Evolutionary conservation across 148 eudicot genomes (phyloP), one percentile per base, ranked within the genome.

Genomic region (Linanthus parryae): DNA sequence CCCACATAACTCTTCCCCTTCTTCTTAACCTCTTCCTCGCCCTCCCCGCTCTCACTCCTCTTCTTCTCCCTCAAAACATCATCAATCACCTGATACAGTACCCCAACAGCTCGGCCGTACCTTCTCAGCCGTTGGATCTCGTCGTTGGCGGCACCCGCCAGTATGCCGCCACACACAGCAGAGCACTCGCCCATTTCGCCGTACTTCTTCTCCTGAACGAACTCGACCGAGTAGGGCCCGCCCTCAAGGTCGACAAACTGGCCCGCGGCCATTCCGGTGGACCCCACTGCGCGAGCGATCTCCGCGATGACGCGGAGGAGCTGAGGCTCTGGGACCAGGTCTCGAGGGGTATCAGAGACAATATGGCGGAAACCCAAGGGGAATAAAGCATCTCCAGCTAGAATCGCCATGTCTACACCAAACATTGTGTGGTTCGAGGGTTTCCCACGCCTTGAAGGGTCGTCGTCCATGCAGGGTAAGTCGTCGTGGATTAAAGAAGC

Each of bases 241-340:
- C 84, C 97, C 52, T 89, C 95, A 3, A 89, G 87, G 68, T 85
- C 97, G 17, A 85, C 56, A 48, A 84, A 78, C 65, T 89, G 90
- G 29, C 97, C 97, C 0, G 97, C 97, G 0, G 82, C 95, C 97
- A 89, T 89, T 19, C 97, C 97, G 0, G 94, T 89, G 66, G 97
- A 89, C 61, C 97, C 97, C 56, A 89, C 97, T 4, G 90, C 74
- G 37, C 87, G 68, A 3, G 97, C 97, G 18, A 89, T 89, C 68
- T 89, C 95, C 0, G 87, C 70, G 1, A 89, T 69, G 57, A 89
- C 95, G 2, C 58, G 64, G 19, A 89, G 77, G 45, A 84, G 73
- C 27, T 71, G 89, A 11, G 75, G 42, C 56, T 84, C 84, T 0
- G 96, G 86, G 51, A 88, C 96, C 0, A 88, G 76, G 43, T 77